Percentiles rank a stretch among this genome's conserved stretches.
These are phyloP conservation scores for Perkinsus marinus DNA, from an alignment of 169 alveolate genomes.

Conservation along the genomic window DNA sequence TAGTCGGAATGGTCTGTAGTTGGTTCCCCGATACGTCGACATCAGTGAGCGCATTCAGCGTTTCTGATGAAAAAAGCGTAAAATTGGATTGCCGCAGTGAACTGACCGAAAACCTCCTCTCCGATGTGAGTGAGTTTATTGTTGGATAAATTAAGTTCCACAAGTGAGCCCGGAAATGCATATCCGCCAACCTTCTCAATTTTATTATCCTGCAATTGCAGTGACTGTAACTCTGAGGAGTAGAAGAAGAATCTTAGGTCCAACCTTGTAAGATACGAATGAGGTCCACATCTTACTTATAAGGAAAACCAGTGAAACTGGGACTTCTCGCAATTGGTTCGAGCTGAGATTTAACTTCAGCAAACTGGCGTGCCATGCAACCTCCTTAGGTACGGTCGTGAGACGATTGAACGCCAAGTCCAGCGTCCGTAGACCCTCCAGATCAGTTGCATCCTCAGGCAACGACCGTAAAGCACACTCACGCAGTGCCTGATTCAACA, in stretches of 20 bases:
- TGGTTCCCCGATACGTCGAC: not conserved
- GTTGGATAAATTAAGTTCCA: not conserved
- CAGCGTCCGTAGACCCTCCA: not conserved
- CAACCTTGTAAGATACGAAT: not conserved
- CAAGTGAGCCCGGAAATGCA: not conserved
- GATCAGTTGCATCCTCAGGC: not conserved
- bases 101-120: not conserved
- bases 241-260: not conserved
- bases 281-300: not conserved
- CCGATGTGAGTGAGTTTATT: not conserved
- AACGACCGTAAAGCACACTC: not conserved
- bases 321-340: not conserved
- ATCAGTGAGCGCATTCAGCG: not conserved
- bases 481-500: not conserved
- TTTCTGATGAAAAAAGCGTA: not conserved
- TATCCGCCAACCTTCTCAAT: not conserved
- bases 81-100: not conserved
- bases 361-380: not conserved
- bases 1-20: not conserved
- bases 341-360: not conserved
- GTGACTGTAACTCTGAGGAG: not conserved
- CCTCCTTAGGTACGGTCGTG: not conserved
- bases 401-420: not conserved
- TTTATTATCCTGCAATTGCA: not conserved
- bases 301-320: not conserved